Base-by-base conservation (phyloP, 345 rosid genomes). In the Populus alba region DNA sequence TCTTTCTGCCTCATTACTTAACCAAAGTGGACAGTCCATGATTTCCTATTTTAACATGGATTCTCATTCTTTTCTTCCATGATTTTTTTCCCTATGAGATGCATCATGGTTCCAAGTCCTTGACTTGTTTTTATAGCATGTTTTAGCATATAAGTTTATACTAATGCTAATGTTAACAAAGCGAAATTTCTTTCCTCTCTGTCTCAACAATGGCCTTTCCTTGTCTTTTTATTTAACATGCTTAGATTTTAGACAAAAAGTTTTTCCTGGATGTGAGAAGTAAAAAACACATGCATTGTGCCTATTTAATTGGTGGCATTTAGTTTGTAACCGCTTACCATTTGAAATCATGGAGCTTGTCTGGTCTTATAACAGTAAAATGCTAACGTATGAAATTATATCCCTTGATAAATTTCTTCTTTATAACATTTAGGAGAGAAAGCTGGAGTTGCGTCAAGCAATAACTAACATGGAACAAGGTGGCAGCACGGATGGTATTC, bases 401-500 rank as follows among this genome's bases (percentile, higher is more conserved):
- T 47, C 45, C 49, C 33, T 11, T 49, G 76, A 31, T 38, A 37
- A 33, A 35, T 43, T 62, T 33, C 25, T 61, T 65, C 66, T 73
- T 39, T 29, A 20, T 35, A 73, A 55, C 38, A 39, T 83, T 76
- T 86, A 95, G 97, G 97, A 84, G 79, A 86, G 98, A 84, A 95
- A 90, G 85, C 79, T 13, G 68, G 98, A 94, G 85, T 84, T 96
- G 93, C 88, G 88, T 77, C 98, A 92, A 71, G 99, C 97, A 81
- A 91, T 96, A 73, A 82, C 85, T 82, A 96, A 91, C 80, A 86
- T 96, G 91, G 98, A 96, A 80, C 93, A 84, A 77, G 97, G 98
- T 79, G 97, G 99, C 82, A 94, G 97, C 82, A 89, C 92, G 33
- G 98, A 96, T 87, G 99, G 99, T 80, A 87, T 94, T 79, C 97